Evolutionary conservation across 208 protist genomes (phyloP).

Genomic region (Leishmania guyanensis): DNA sequence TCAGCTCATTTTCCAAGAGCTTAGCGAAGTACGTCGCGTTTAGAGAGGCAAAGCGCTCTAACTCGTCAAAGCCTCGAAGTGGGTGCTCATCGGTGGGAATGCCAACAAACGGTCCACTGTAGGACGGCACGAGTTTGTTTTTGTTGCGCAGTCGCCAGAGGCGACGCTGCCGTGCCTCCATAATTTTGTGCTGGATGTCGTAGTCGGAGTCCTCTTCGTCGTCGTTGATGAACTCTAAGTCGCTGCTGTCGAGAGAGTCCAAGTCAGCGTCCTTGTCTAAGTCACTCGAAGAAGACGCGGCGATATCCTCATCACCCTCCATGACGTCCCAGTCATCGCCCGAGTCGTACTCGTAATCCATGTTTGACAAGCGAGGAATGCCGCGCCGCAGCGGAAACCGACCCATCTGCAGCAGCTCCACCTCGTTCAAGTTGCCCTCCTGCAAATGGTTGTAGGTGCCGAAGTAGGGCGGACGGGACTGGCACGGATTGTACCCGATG

Average conservation of each 20-base stretch:
- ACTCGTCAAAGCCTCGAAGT: conserved; percentile 62
- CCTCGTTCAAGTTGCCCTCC: conserved; percentile 48
- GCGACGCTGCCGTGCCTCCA: conserved; percentile 77
- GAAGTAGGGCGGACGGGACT: conserved; percentile 85
- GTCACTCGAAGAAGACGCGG: conserved; percentile 34
- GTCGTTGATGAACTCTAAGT: conserved; percentile 83
- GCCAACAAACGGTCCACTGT: conserved; percentile 81
- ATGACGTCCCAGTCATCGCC: conserved; percentile 88
- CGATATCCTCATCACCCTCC: conserved; percentile 79
- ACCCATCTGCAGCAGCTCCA: conserved; percentile 60
- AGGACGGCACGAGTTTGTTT: conserved; percentile 79
- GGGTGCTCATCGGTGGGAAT: conserved; percentile 67
- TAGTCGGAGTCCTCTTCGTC: conserved; percentile 73
- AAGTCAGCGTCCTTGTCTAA: conserved; percentile 18
- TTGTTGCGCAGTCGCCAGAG: conserved; percentile 74
- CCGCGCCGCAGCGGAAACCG: conserved; percentile 50
- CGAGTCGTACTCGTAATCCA: conserved; percentile 91
- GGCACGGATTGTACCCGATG: conserved; percentile 86
- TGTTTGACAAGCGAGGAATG: conserved; percentile 69
- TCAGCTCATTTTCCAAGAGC: conserved; percentile 54
- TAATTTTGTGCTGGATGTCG: conserved; percentile 70
- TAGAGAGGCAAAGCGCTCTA: conserved; percentile 56
- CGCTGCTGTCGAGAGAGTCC: conserved; percentile 53
- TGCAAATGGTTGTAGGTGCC: conserved; percentile 80
- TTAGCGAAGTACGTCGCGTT: conserved; percentile 41